Base-by-base conservation (phyloP, 495 filamentous ascomycete genomes). In the Tuber borchii region DNA sequence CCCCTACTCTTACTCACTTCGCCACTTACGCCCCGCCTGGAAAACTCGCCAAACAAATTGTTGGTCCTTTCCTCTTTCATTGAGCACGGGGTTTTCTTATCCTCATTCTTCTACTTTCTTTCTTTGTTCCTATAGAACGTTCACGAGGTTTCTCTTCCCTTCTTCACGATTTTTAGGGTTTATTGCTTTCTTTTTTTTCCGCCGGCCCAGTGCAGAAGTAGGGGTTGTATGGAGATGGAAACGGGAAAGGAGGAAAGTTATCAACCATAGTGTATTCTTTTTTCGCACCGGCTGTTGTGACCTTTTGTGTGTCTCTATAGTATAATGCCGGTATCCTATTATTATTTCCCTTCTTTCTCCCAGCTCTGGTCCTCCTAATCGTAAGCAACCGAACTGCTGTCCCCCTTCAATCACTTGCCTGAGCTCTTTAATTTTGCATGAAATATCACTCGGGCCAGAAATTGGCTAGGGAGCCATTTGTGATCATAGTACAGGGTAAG, bases 61-160 rank as follows among this genome's bases (percentile, higher is more conserved):
- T 65, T 65, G 56, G 56, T 2, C 56, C 34, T 65, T 65, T 65
- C 56, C 56, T 65, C 56, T 17, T 65, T 65, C 12, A 31, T 31
- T 65, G 56, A 34, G 26, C 12, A 12, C 1, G 14, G 56, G 26
- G 56, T 34, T 17, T 19, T 34, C 56, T 17, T 65, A 31, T 17
- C 12, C 4, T 46, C 43, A 42, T 51, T 68, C 44, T n/a, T n/a
- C 31, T 22, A 43, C 39, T 70, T n/a, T 74, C 69, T 70, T 20
- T n/a, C 26, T 71, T 74, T 78, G 26, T 56, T 19, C 65, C 65
- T 71, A 78, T 77, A 44, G 75, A 75, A 45, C 56, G 37, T 56
- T 68, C 73, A 69, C 40, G 44, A 56, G n/a, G 31, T 34, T 40
- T 75, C 71, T 22, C 9, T 71, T 74, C 46, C 46, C 43, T 31